Conservation (phyloP, 2,329 filamentous ascomycete species). For the Cladophialophora bantiana region DNA sequence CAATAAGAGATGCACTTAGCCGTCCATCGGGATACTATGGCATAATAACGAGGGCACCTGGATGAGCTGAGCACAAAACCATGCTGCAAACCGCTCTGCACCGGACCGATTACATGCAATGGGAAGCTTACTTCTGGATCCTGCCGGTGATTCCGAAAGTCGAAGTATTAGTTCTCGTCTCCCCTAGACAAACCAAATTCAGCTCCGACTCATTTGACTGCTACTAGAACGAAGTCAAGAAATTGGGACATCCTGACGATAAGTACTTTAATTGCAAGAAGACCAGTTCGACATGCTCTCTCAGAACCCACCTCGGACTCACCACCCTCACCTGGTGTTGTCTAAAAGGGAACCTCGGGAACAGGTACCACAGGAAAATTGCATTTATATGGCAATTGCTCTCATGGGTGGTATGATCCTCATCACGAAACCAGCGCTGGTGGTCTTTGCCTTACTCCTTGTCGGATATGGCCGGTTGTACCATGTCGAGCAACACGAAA, state of each 20-base stretch:
- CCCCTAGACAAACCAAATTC: background rate
- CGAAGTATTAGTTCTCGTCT: background rate
- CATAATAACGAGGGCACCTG: too few species aligned
- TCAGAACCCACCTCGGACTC: background rate
- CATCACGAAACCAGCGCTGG: slow-evolving; percentile 20
- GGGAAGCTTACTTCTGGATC: background rate
- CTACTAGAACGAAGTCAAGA: background rate
- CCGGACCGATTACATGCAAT: background rate
- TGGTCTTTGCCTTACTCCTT: slow-evolving; percentile 11
- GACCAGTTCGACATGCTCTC: background rate
- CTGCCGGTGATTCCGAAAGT: background rate
- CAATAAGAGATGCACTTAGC: too few species aligned
- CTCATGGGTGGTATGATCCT: slow-evolving; percentile 19
- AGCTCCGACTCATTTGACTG: background rate
- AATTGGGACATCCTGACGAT: background rate
- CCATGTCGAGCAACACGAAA: slow-evolving; percentile 20
- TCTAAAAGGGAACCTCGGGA: background rate
- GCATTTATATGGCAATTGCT: slow-evolving; percentile 13
- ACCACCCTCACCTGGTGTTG: slow-evolving; percentile 4
- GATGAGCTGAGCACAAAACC: slow-evolving; percentile 1
- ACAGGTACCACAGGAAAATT: slow-evolving; percentile 5
- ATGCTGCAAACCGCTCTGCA: background rate
- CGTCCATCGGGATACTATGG: background rate
- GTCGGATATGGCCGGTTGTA: slow-evolving; percentile 24
- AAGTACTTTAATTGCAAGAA: background rate